Evolutionary conservation across 768 basidiomycete genomes (phyloP).

Genomic region (Dendrothele bispora): DNA sequence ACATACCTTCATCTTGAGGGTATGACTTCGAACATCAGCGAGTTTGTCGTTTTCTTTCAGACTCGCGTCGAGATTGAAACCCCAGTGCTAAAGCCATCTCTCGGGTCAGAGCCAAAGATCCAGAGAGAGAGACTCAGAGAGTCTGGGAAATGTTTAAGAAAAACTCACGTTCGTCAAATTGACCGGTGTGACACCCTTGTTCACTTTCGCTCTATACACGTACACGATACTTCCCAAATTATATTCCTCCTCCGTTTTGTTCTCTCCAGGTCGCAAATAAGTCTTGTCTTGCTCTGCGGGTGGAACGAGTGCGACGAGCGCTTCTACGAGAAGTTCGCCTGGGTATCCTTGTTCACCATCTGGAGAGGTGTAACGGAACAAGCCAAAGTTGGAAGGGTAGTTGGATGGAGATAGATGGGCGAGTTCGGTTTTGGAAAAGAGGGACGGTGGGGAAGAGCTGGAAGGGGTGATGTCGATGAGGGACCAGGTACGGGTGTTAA

Average conservation of each 20-base stretch:
- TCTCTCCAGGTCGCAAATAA: constrained; percentile 26
- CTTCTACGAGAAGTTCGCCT: constrained; percentile 61
- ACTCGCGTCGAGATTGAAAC: constrained; percentile 78
- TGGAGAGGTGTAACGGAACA: constrained; percentile 59
- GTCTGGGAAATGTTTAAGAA: constrained; percentile 3
- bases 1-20: constrained; percentile 40
- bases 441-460: constrained; percentile 37
- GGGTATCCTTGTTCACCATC: constrained; percentile 75
- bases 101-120: too few relatives aligned
- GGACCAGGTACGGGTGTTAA: constrained; percentile 58
- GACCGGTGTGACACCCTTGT: constrained; percentile 62
- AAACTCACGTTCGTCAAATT: constrained; percentile 70
- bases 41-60: constrained; percentile 41
- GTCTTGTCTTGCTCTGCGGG: constrained; percentile 29
- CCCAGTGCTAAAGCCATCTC: constrained; percentile 81
- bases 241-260: constrained; percentile 33
- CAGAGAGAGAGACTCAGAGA: constrained; percentile 2
- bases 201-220: constrained; percentile 71
- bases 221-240: constrained; percentile 66
- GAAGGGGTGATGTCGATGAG: constrained; percentile 39
- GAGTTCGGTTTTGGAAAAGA: constrained; percentile 60
- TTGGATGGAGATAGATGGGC: constrained; percentile 37
- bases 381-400: constrained; percentile 32
- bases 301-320: constrained; percentile 47
- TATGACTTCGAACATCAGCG: constrained; percentile 52